These are phyloP conservation scores for Clavariopsis aquatica DNA, from an alignment of 495 filamentous ascomycete species.

Conservation along the genomic window DNA sequence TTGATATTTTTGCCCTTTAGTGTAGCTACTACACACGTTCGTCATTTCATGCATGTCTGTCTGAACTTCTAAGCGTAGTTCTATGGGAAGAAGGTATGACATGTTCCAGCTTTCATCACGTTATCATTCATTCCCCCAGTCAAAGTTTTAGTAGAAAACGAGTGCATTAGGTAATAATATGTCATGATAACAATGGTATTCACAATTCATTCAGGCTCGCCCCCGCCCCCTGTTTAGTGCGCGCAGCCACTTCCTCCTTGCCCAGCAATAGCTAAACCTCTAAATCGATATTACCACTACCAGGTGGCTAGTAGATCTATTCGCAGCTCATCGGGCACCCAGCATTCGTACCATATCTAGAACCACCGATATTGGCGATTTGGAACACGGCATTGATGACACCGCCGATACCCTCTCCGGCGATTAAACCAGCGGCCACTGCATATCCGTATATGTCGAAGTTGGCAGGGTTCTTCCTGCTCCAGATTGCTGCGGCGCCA, in stretches of 20 bases:
- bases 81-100: too few relatives aligned
- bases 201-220: constrained; percentile 1
- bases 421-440: constrained; percentile 67
- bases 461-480: constrained; percentile 54
- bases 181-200: not conserved
- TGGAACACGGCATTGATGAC: constrained; percentile 61
- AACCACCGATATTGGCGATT: constrained; percentile 54
- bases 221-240: too few relatives aligned
- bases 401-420: constrained; percentile 66
- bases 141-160: not conserved
- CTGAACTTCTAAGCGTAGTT: too few relatives aligned
- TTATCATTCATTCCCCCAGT: too few relatives aligned
- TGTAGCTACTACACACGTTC: too few relatives aligned
- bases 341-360: constrained; percentile 49
- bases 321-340: constrained; percentile 52
- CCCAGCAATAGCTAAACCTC: too few relatives aligned
- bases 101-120: too few relatives aligned
- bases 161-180: not conserved
- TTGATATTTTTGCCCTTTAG: too few relatives aligned
- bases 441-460: constrained; percentile 68
- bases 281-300: too few relatives aligned
- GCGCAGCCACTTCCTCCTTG: too few relatives aligned
- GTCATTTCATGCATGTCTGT: too few relatives aligned
- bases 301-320: constrained; percentile 23
- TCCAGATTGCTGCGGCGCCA: constrained; percentile 58